These are phyloP conservation scores for Pseudomassariella vexata DNA, from an alignment of 2,329 filamentous ascomycete species.

Conservation along the genomic window DNA sequence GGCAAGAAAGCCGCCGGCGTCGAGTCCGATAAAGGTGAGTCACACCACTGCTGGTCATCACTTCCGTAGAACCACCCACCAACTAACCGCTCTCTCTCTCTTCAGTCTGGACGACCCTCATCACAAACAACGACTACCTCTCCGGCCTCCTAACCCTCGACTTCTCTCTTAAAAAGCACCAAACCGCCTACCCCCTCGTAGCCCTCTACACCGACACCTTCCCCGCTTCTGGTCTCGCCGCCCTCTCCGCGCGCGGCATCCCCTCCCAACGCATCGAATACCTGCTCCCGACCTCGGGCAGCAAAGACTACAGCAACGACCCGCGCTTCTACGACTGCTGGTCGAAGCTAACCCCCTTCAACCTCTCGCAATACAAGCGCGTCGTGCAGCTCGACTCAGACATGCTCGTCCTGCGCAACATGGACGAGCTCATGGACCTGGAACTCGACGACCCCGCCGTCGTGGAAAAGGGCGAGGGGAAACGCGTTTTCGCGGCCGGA, in stretches of 20 bases:
- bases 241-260: constrained; percentile 65
- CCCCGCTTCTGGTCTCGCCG: constrained; percentile 60
- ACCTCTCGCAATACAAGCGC: constrained; percentile 67
- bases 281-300: constrained; percentile 61
- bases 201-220: constrained; percentile 79
- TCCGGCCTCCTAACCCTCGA: constrained; percentile 77
- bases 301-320: constrained; percentile 67
- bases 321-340: constrained; percentile 86
- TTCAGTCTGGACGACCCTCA: constrained; percentile 79
- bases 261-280: constrained; percentile 65
- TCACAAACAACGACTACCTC: constrained; percentile 80
- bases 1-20: constrained; percentile 24
- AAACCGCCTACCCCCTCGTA: constrained; percentile 70
- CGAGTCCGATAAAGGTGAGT: constrained; percentile 23
- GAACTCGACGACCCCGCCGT: constrained; percentile 52
- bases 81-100: constrained; percentile 8
- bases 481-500: constrained; percentile 71
- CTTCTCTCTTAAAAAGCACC: constrained; percentile 61
- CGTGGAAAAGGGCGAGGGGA: constrained; percentile 32
- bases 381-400: constrained; percentile 84
- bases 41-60: background rate
- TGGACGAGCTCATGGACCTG: constrained; percentile 90
- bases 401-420: constrained; percentile 78
- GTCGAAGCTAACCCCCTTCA: constrained; percentile 79
- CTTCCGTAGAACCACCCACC: too few species aligned